Base-by-base conservation (phyloP, 306 rosid genomes). In the Gastrolobium bilobum region DNA sequence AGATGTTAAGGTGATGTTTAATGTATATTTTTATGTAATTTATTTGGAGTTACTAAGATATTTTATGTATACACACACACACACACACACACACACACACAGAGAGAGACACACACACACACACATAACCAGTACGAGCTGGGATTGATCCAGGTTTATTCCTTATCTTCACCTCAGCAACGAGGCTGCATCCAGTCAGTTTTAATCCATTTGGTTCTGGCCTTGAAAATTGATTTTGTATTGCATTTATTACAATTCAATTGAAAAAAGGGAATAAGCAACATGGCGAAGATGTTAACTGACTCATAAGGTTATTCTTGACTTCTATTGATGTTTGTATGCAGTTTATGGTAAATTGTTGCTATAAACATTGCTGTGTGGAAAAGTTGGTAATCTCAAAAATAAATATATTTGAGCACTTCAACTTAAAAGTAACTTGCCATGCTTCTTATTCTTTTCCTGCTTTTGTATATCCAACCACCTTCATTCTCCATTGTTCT, bases 1-100 rank as follows among this genome's bases (percentile, higher is more conserved):
- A 52, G 99, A 96, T 63, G 99, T 96, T 78, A 96, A 96, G 94
- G 99, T 93, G 52, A 76, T 37, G 34, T 30, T 60, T 67, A 72
- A 26, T 83, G 64, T 20, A 6, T 11, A 51, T 31, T 31, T 20
- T 48, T 77, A 13, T 61, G 11, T 69, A 50, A 46, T 42, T 61
- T 43, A 73, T 73, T 53, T 38, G 26, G 40, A 68, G 37, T 44
- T 73, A 34, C 15, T 69, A 39, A 14, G 63, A 2, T 73, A 35
- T 66, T 35, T 78, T 51, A 11, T 40, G 52, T 34, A 7, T 15
- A 50, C 20, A 39, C 5, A 10, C 64, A 67, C 3, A 33, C 2
- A 20, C 44, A 7, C 33, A 29, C 15, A 4, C 61, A 30, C 14
- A 26, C 8, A 20, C 58, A 47, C 3, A 67, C 38, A 58, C 31